Evolutionary conservation across 768 basidiomycete species (phyloP).

Genomic region (Lactarius vividus): DNA sequence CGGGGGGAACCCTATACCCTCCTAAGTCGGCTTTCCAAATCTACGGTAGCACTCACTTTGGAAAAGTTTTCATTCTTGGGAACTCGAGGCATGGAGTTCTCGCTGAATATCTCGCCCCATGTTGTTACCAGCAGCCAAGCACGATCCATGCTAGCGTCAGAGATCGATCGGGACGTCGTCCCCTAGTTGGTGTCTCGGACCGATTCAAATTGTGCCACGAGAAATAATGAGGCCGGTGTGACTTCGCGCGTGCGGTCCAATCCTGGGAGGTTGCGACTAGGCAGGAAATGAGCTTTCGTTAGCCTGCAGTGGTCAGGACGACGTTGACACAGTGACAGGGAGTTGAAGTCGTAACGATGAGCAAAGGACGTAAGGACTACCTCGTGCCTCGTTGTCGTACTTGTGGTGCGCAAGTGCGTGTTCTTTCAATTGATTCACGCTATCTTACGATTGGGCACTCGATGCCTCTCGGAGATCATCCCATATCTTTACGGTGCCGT

Average conservation of each 20-base stretch:
- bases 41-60: conserved; percentile 76
- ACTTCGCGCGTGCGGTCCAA: conserved; percentile 92
- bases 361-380: conserved; percentile 39
- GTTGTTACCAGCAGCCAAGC: conserved; percentile 95
- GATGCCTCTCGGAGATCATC: conserved; percentile 72
- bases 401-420: conserved; percentile 85
- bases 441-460: not conserved
- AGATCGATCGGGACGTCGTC: conserved; percentile 89
- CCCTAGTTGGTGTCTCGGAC: conserved; percentile 77
- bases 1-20: conserved; percentile 64
- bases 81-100: conserved; percentile 21
- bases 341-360: conserved; percentile 10
- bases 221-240: conserved; percentile 45
- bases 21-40: conserved; percentile 96
- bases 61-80: conserved; percentile 17
- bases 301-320: conserved; percentile 71
- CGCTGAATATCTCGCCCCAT: conserved; percentile 51
- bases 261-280: conserved; percentile 96
- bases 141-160: conserved; percentile 96
- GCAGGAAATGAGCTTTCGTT: conserved; percentile 96
- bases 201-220: conserved; percentile 22
- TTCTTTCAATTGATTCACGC: conserved; percentile 38
- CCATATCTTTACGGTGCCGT: conserved; percentile 96
- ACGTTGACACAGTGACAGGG: conserved; percentile 63
- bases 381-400: conserved; percentile 91